Percentiles rank a stretch among this genome's conserved stretches.
These are phyloP conservation scores for Trichoderma polysporum DNA, from an alignment of 2,329 filamentous ascomycete species.

Conservation along the genomic window DNA sequence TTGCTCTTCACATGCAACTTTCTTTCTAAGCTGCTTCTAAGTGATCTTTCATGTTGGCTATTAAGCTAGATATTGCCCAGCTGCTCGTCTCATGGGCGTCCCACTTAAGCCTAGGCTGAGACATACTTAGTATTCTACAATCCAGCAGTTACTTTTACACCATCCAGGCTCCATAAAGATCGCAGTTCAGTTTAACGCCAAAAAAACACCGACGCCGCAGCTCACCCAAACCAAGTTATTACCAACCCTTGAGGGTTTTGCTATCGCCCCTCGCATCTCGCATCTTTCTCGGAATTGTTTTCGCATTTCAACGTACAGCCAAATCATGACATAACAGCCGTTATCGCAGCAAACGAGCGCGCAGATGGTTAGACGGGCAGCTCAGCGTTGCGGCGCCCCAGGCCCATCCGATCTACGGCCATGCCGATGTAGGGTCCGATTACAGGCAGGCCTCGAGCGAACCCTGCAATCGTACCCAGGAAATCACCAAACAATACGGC, in stretches of 20 bases:
- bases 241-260: neutral
- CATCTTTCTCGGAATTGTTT: neutral
- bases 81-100: neutral
- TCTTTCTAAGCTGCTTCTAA: neutral
- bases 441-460: conserved; percentile 80
- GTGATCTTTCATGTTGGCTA: neutral
- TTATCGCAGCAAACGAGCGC: neutral
- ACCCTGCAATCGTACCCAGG: conserved; percentile 84
- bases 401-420: conserved; percentile 67
- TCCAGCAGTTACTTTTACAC: conserved; percentile 2
- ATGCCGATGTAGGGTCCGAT: conserved; percentile 82
- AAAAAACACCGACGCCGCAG: conserved; percentile 10
- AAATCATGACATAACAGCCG: neutral
- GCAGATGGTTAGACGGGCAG: conserved; percentile 64
- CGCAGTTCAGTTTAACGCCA: conserved; percentile 15
- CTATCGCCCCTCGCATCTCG: neutral
- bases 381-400: conserved; percentile 71
- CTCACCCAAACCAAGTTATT: neutral
- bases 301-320: neutral
- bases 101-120: neutral
- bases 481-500: conserved; percentile 95
- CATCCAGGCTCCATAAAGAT: neutral
- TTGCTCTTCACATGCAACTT: conserved; percentile 22
- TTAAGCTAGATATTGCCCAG: neutral
- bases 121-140: neutral